Percentiles rank a stretch among this genome's conserved stretches.
Evolutionary conservation across 1,284 basidiomycete species (phyloP).

Genomic region (Sanghuangporus weigelae): DNA sequence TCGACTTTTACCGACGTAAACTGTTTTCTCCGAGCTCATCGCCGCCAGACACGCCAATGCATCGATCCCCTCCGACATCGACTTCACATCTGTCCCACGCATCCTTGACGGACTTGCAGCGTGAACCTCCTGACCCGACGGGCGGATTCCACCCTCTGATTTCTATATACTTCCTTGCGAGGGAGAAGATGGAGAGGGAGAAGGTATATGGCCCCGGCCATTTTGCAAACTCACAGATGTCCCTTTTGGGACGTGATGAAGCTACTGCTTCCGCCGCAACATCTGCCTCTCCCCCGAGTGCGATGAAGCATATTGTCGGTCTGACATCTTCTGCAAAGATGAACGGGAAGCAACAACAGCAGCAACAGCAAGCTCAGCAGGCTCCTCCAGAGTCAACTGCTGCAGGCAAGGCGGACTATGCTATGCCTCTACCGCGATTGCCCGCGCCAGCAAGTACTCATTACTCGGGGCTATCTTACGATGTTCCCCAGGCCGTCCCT

Average conservation of each 20-base stretch:
- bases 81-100: slow-evolving; percentile 45
- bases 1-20: slow-evolving; percentile 93
- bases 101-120: slow-evolving; percentile 39
- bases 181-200: slow-evolving; percentile 94
- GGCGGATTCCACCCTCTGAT: slow-evolving; percentile 92
- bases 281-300: slow-evolving; percentile 22
- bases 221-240: slow-evolving; percentile 88
- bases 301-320: slow-evolving; percentile 15
- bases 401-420: slow-evolving; percentile 60
- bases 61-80: slow-evolving; percentile 47
- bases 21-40: slow-evolving; percentile 73
- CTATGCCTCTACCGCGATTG: slow-evolving; percentile 75
- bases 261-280: slow-evolving; percentile 21
- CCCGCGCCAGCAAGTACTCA: slow-evolving; percentile 78
- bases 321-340: slow-evolving; percentile 4
- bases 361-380: slow-evolving; percentile 1
- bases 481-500: slow-evolving; percentile 33
- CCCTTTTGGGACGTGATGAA: slow-evolving; percentile 27
- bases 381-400: background rate
- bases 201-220: slow-evolving; percentile 89
- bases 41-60: slow-evolving; percentile 41
- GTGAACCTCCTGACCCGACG: slow-evolving; percentile 75
- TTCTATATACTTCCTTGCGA: slow-evolving; percentile 93
- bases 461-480: slow-evolving; percentile 74
- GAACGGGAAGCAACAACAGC: slow-evolving; percentile 10